Evolutionary conservation across 306 rosid genomes (phyloP).

Genomic region (Inga laurina): DNA sequence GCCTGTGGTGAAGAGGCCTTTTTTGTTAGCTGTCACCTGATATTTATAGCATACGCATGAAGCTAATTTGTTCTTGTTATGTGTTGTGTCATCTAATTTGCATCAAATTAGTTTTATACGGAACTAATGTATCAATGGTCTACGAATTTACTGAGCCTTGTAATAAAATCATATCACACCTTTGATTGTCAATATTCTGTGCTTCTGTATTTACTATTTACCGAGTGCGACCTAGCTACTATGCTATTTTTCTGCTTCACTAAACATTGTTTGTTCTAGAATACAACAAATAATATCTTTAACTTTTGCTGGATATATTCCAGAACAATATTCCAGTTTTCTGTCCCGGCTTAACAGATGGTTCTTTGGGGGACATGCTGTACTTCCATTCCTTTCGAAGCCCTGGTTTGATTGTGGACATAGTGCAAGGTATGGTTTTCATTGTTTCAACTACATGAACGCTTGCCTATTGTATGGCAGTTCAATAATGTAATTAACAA

Average conservation of each 20-base stretch:
- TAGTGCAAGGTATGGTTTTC: conserved; percentile 68
- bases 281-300: not conserved
- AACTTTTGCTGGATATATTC: conserved; percentile 23
- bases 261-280: not conserved
- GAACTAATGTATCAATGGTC: not conserved
- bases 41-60: not conserved
- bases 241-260: not conserved
- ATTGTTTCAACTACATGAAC: conserved; percentile 7
- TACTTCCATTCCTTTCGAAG: conserved; percentile 84
- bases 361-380: conserved; percentile 95
- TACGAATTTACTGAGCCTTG: not conserved
- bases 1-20: not conserved
- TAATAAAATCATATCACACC: not conserved
- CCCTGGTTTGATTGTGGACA: conserved; percentile 77
- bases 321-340: conserved; percentile 91
- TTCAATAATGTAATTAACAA: conserved; percentile 21
- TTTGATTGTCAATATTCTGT: conserved; percentile 10
- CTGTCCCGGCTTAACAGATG: conserved; percentile 96
- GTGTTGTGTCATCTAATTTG: not conserved
- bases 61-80: not conserved
- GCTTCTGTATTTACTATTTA: not conserved
- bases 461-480: conserved; percentile 1
- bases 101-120: not conserved
- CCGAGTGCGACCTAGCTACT: not conserved
- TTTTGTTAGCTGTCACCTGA: not conserved